Evolutionary conservation across 306 rosid genomes (phyloP), one percentile per base, ranked within the genome.

Genomic region (Amphicarpaea edgeworthii): DNA sequence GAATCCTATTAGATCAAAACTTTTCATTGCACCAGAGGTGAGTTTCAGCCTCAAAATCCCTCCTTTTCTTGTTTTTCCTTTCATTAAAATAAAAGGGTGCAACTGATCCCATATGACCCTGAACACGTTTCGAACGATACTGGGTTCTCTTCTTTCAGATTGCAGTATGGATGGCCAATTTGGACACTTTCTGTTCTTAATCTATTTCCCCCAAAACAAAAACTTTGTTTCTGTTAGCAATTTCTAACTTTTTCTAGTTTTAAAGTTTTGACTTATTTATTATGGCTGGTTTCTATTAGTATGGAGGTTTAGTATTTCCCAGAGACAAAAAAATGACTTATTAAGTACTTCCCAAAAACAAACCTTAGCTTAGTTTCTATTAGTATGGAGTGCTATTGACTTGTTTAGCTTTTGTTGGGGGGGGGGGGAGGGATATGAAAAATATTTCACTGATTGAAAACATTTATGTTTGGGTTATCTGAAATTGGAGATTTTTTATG

Each of bases 21-120:
- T 50, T 64, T 75, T 77, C 65, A 47, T 49, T 63, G 14, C 62
- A 55, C 54, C 46, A 4, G 3, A 72, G 90, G 91, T 90, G 26
- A 58, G 68, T 78, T 79, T 73, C 51, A 12, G 15, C 20, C 4
- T 69, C 32, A 17, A 12, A 81, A 51, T 50, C 26, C 63, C 17
- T 30, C 8, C 26, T 76, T 59, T 61, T 43, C 1, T 57, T 67
- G 7, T 46, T 46, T 32, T 17, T 14, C 19, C 7, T 68, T 49
- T 30, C 10, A 12, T 49, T 11, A 38, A 12, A 15, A 7, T 9
- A 20, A 15, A 78, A 55, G 28, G 53, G 19, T 28, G 58, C 14
- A 50, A 16, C 58, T 79, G 67, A 65, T 69, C 53, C 34, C 57
- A 24, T 59, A 17, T 60, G 55, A 53, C 20, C 46, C 68, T 53